A percentile compares a stretch with the other conserved stretches of the same genome.
Evolutionary conservation across 371 early-diverging fungal genomes (phyloP).

Genomic region (Rhizomucor pusillus): DNA sequence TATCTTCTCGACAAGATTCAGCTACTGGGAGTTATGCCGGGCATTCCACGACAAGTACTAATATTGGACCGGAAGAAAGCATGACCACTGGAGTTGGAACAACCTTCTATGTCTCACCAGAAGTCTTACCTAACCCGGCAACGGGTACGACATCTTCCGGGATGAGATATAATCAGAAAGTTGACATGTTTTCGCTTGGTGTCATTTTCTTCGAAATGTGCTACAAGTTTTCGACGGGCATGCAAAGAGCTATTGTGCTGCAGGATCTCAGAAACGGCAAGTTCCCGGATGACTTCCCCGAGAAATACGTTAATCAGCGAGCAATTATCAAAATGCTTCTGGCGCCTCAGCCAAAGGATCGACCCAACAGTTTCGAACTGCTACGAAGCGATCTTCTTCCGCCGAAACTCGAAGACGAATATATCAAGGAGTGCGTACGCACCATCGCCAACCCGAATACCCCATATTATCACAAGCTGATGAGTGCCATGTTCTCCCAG

Average conservation of each 20-base stretch:
- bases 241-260: constrained; percentile 67
- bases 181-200: constrained; percentile 42
- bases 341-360: constrained; percentile 75
- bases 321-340: constrained; percentile 74
- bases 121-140: constrained; percentile 57
- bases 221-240: constrained; percentile 67
- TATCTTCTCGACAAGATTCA: background rate
- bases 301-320: constrained; percentile 58
- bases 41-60: constrained; percentile 41
- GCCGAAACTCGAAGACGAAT: constrained; percentile 88
- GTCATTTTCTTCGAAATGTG: constrained; percentile 77
- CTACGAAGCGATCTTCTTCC: constrained; percentile 79
- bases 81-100: constrained; percentile 90
- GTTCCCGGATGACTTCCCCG: constrained; percentile 80
- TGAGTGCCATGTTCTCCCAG: constrained; percentile 81
- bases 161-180: constrained; percentile 57
- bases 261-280: constrained; percentile 62
- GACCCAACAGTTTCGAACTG: constrained; percentile 85
- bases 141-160: constrained; percentile 39
- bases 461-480: constrained; percentile 80
- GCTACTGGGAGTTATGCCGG: constrained; percentile 35
- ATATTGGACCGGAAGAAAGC: constrained; percentile 43
- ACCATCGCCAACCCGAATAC: constrained; percentile 89
- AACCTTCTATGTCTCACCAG: constrained; percentile 92
- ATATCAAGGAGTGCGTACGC: constrained; percentile 87